Percentiles rank a stretch among this genome's conserved stretches.
phyloP scores from a whole-genome alignment of 139 green algal genomes.

The Raphidocelis subcapitata region DNA sequence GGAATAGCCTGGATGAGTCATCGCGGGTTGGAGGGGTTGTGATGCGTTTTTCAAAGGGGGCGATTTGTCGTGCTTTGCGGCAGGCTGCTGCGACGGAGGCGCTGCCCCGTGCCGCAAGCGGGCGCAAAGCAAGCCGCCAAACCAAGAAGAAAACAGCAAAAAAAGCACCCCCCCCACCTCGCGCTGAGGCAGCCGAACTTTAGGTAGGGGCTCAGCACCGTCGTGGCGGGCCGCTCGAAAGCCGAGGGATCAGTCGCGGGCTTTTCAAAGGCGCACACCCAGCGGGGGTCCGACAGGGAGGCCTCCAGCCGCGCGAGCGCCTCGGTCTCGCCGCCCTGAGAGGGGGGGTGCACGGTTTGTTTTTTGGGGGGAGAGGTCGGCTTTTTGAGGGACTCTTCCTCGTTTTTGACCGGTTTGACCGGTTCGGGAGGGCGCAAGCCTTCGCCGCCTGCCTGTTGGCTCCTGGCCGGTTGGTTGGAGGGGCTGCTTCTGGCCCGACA shows the following conservation, averaged over 20 bases:
- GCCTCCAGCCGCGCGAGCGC: conserved; percentile 65
- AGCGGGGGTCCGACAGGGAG: conserved; percentile 41
- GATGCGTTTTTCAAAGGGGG: too few species aligned
- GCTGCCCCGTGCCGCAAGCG: too few species aligned
- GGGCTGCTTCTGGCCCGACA: too few species aligned
- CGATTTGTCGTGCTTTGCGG: too few species aligned
- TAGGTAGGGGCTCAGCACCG: conserved; percentile 87
- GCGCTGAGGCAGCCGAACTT: conserved; percentile 65
- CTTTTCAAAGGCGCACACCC: conserved; percentile 78
- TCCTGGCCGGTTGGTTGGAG: too few species aligned
- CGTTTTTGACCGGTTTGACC: not conserved
- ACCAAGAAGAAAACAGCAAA: too few species aligned
- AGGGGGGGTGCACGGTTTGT: not conserved
- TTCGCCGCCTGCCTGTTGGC: too few species aligned
- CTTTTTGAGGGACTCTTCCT: not conserved
- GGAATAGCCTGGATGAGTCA: conserved; percentile 30
- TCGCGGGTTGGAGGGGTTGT: too few species aligned
- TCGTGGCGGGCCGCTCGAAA: conserved; percentile 80
- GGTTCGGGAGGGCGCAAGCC: too few species aligned
- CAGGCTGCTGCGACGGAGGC: too few species aligned
- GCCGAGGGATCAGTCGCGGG: conserved; percentile 79
- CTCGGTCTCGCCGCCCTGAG: conserved; percentile 75
- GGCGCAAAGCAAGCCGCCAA: too few species aligned
- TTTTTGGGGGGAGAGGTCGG: not conserved
- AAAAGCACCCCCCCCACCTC: conserved; percentile 1